Evolutionary conservation across 2,329 filamentous ascomycete species (phyloP).

Genomic region (Cercospora berteroae): DNA sequence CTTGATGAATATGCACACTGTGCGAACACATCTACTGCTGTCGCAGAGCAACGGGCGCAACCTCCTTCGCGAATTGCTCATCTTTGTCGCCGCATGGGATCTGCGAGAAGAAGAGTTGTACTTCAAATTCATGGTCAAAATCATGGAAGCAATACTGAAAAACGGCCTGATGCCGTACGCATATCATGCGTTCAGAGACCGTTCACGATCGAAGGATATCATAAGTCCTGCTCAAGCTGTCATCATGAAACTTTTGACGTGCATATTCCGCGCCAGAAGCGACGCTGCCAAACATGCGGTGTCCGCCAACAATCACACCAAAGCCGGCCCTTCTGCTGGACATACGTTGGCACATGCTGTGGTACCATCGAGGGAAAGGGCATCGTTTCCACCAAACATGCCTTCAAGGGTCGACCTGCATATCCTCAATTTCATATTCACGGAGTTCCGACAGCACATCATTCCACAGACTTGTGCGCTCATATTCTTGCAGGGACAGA

Average conservation of each 20-base stretch:
- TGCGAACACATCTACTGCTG: conserved; percentile 83
- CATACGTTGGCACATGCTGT: conserved; percentile 15
- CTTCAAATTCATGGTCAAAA: conserved; percentile 94
- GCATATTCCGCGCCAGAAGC: conserved; percentile 72
- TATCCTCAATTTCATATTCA: conserved; percentile 85
- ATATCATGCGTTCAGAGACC: conserved; percentile 83
- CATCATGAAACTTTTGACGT: conserved; percentile 83
- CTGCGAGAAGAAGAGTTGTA: conserved; percentile 90
- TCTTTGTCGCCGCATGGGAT: conserved; percentile 97
- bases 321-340: conserved; percentile 9
- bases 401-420: conserved; percentile 57
- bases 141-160: conserved; percentile 87
- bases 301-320: conserved; percentile 22
- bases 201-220: conserved; percentile 75
- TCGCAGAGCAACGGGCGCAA: conserved; percentile 89
- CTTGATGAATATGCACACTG: conserved; percentile 78
- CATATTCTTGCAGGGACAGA: conserved; percentile 89
- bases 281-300: conserved; percentile 38
- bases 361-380: conserved; percentile 8
- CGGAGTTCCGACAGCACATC: conserved; percentile 85
- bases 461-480: conserved; percentile 93
- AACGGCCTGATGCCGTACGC: conserved; percentile 88
- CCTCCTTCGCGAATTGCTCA: conserved; percentile 81
- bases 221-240: conserved; percentile 94
- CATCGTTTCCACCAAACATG: conserved; percentile 20